These are phyloP conservation scores for Tylopilus balloui DNA, from an alignment of 768 basidiomycete genomes.

Conservation along the genomic window DNA sequence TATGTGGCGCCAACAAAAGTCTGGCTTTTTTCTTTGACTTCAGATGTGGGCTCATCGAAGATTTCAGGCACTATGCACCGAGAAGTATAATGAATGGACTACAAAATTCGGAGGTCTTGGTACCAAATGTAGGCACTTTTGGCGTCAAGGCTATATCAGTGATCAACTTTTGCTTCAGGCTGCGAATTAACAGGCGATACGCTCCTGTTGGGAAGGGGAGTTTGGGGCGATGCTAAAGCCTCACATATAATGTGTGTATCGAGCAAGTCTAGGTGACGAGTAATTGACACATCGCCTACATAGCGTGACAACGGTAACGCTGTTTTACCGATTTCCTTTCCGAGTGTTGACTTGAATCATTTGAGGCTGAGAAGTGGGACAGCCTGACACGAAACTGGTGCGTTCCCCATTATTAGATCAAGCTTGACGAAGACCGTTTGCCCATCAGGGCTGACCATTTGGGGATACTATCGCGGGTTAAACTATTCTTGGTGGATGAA, in stretches of 20 bases:
- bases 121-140: constrained; percentile 55
- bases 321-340: not conserved
- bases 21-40: not conserved
- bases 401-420: constrained; percentile 23
- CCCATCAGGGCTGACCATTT: constrained; percentile 58
- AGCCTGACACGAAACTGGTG: constrained; percentile 89
- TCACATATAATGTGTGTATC: constrained; percentile 71
- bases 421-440: constrained; percentile 4
- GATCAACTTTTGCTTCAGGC: constrained; percentile 41
- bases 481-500: constrained; percentile 89
- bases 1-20: constrained; percentile 96
- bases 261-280: not conserved
- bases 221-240: constrained; percentile 69
- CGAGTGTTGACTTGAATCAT: not conserved
- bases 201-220: constrained; percentile 54
- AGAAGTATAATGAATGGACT: constrained; percentile 81
- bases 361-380: constrained; percentile 94
- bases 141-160: not conserved
- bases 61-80: constrained; percentile 77
- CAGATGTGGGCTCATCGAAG: not conserved
- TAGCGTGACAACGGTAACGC: constrained; percentile 73
- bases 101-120: constrained; percentile 73
- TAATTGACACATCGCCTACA: constrained; percentile 1
- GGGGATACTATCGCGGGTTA: constrained; percentile 64
- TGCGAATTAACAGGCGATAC: constrained; percentile 94